These are phyloP conservation scores for Scutellaria baicalensis DNA, from an alignment of 257 asterid species.

Conservation along the genomic window DNA sequence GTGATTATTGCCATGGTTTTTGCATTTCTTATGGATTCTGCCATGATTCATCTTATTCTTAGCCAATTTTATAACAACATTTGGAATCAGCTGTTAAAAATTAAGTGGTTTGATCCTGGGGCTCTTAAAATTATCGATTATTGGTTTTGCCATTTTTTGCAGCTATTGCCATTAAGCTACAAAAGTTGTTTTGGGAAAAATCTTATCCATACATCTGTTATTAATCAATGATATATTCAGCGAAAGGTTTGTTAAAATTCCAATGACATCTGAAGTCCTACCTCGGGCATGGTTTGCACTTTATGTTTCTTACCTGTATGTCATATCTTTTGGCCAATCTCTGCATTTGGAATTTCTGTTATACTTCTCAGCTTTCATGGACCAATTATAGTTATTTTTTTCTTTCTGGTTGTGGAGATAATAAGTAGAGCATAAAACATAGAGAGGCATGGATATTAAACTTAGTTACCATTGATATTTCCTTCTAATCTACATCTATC, in stretches of 20 bases:
- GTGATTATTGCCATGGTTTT: background rate
- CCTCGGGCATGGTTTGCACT: background rate
- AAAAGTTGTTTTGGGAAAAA: background rate
- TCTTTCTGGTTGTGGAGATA: background rate
- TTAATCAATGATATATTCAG: background rate
- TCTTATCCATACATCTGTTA: background rate
- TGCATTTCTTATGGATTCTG: background rate
- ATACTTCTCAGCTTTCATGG: background rate
- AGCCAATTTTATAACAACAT: background rate
- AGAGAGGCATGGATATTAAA: background rate
- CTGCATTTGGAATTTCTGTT: background rate
- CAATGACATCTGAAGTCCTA: background rate
- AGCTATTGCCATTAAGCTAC: background rate
- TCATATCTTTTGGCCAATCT: background rate
- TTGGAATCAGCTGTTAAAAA: background rate
- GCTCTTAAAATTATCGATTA: background rate
- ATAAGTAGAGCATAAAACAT: background rate
- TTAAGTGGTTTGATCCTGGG: slow-evolving; percentile 1
- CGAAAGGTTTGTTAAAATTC: no score
- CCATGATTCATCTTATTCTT: background rate
- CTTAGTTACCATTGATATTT: background rate
- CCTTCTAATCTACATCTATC: background rate
- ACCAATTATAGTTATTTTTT: background rate
- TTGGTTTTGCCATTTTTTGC: background rate
- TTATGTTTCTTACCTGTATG: background rate